Percentiles rank a stretch among this genome's conserved stretches.
Conservation (phyloP, 2,329 filamentous ascomycete species). For the Aspergillus persii region DNA sequence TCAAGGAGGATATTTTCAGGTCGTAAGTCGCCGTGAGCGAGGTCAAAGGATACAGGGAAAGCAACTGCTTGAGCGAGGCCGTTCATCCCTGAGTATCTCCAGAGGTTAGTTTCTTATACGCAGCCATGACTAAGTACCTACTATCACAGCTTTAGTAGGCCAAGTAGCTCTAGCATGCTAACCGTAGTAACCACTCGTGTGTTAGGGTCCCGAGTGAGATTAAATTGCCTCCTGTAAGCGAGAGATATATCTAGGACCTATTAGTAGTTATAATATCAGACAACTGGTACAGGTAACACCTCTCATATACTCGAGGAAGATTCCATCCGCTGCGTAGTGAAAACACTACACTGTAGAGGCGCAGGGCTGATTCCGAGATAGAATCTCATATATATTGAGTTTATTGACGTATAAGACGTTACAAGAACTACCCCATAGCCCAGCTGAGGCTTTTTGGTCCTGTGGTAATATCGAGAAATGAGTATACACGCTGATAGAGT, state of each 20-base stretch:
- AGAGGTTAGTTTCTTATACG: too few species aligned
- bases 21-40: constrained; percentile 32
- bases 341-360: constrained; percentile 28
- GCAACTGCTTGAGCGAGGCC: constrained; percentile 31
- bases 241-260: too few species aligned
- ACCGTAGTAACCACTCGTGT: constrained; percentile 24
- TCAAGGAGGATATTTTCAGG: constrained; percentile 33
- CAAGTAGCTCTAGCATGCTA: constrained; percentile 24
- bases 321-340: constrained; percentile 19
- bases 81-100: constrained; percentile 38
- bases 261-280: constrained; percentile 4
- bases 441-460: too few species aligned
- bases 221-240: constrained; percentile 20
- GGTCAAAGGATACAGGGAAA: constrained; percentile 32
- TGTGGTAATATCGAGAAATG: too few species aligned
- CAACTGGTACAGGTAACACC: constrained; percentile 14
- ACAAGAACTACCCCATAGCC: too few species aligned
- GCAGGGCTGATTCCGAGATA: constrained; percentile 21
- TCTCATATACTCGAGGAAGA: constrained; percentile 33
- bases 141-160: constrained; percentile 25
- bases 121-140: too few species aligned
- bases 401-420: too few species aligned
- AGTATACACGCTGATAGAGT: too few species aligned
- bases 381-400: constrained; percentile 24
- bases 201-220: constrained; percentile 21